These are phyloP conservation scores for Amyloporia xantha DNA, from an alignment of 768 basidiomycete species.

Conservation along the genomic window DNA sequence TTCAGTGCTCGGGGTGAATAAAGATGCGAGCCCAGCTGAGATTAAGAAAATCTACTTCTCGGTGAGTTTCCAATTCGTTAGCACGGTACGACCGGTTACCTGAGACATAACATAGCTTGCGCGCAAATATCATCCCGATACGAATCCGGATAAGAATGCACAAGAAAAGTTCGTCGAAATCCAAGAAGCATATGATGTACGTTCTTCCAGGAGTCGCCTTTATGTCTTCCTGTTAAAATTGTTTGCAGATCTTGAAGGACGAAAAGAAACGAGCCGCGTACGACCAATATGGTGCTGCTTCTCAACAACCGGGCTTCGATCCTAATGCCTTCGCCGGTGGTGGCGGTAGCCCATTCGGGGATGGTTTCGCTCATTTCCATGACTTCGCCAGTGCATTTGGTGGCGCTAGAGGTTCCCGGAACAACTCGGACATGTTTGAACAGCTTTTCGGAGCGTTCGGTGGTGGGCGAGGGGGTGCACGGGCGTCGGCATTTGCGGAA, in stretches of 20 bases:
- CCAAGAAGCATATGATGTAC: slow-evolving; percentile 93
- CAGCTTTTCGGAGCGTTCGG: slow-evolving; percentile 68
- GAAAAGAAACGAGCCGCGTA: slow-evolving; percentile 87
- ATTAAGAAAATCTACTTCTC: slow-evolving; percentile 98
- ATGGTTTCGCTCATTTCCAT: slow-evolving; percentile 45
- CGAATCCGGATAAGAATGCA: slow-evolving; percentile 86
- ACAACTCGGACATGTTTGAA: slow-evolving; percentile 47
- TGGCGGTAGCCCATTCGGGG: slow-evolving; percentile 36
- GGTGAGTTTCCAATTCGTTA: slow-evolving; percentile 40
- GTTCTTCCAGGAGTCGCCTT: slow-evolving; percentile 21
- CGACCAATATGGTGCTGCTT: slow-evolving; percentile 89
- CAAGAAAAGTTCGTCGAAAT: slow-evolving; percentile 95
- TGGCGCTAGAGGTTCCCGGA: slow-evolving; percentile 36
- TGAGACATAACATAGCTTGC: slow-evolving; percentile 87
- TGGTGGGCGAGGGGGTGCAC: slow-evolving; percentile 17
- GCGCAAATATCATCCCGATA: slow-evolving; percentile 97
- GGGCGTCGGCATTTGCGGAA: slow-evolving; percentile 35
- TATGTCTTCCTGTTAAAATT: not conserved
- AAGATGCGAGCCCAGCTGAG: slow-evolving; percentile 76
- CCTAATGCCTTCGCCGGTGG: slow-evolving; percentile 67
- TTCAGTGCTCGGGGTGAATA: slow-evolving; percentile 79
- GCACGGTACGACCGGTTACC: too few species aligned
- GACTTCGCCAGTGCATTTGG: slow-evolving; percentile 58
- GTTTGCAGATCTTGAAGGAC: slow-evolving; percentile 77
- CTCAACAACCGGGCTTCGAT: slow-evolving; percentile 92